A percentile compares a stretch with the other conserved stretches of the same genome.
These are phyloP conservation scores for Trapa incisa DNA, from an alignment of 345 rosid species.

Conservation along the genomic window DNA sequence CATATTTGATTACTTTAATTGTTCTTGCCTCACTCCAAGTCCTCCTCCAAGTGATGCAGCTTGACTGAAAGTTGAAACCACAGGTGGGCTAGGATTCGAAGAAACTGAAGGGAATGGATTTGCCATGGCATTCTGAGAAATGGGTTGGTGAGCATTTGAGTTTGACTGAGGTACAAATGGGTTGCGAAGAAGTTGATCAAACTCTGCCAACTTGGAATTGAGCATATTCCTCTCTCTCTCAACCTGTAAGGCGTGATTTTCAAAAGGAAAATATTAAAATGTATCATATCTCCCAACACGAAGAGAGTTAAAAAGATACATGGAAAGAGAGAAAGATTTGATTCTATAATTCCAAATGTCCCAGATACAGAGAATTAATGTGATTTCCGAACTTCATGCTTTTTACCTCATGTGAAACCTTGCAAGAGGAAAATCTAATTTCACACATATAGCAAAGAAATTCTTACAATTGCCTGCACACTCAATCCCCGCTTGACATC, in stretches of 20 bases:
- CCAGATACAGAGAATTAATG: too few species aligned
- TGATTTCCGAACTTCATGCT: not conserved
- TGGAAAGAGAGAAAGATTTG: not conserved
- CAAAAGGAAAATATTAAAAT: not conserved
- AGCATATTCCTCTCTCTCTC: slow-evolving; percentile 1
- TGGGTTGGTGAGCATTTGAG: not conserved
- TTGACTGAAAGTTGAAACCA: slow-evolving; percentile 9
- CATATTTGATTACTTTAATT: not conserved
- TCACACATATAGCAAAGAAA: not conserved
- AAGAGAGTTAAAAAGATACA: too few species aligned
- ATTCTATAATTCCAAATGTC: not conserved
- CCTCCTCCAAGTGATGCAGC: not conserved
- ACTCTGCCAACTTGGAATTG: slow-evolving; percentile 2
- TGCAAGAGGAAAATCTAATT: not conserved
- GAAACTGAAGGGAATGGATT: not conserved
- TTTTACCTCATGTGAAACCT: not conserved
- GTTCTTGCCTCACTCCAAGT: not conserved
- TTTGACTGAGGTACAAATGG: not conserved
- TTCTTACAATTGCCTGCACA: slow-evolving; percentile 77
- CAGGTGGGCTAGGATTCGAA: slow-evolving; percentile 3
- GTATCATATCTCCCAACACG: not conserved
- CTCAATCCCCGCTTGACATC: slow-evolving; percentile 58
- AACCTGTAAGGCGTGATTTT: not conserved
- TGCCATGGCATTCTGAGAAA: not conserved
- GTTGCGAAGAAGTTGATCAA: not conserved